phyloP scores from a whole-genome alignment of 371 early-diverging fungal genomes.

The Rhizopus arrhizus region DNA sequence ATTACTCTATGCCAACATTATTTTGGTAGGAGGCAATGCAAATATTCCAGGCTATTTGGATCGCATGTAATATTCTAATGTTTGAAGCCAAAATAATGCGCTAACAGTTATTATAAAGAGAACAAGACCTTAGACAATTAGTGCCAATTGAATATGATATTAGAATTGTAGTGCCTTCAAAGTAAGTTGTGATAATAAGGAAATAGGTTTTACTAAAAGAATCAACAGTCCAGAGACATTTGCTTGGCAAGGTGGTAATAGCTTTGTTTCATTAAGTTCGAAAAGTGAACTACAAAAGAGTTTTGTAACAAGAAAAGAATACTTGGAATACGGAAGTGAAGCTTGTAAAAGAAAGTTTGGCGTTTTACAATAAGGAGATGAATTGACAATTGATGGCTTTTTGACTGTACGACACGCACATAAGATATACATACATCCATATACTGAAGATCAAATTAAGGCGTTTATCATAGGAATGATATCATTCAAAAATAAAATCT shows the following conservation, averaged over 20 bases:
- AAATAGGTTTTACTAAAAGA: conserved; percentile 3
- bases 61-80: conserved; percentile 57
- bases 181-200: conserved; percentile 48
- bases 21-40: conserved; percentile 79
- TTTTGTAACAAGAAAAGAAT: conserved; percentile 60
- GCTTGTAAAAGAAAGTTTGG: conserved; percentile 52
- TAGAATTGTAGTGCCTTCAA: conserved; percentile 57
- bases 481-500: too few species aligned
- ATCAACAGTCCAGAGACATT: conserved; percentile 49
- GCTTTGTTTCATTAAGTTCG: conserved; percentile 44
- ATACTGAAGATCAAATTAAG: too few species aligned
- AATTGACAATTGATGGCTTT: too few species aligned
- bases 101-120: conserved; percentile 24
- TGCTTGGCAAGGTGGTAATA: conserved; percentile 59
- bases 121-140: conserved; percentile 65
- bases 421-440: background rate
- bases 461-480: too few species aligned
- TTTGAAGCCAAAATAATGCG: background rate
- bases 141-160: conserved; percentile 69
- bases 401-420: background rate
- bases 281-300: conserved; percentile 50
- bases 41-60: conserved; percentile 68
- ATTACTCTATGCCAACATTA: conserved; percentile 73
- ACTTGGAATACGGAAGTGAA: conserved; percentile 61
- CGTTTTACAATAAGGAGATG: conserved; percentile 13